These are phyloP conservation scores for Begonia peltatifolia DNA, from an alignment of 306 rosid species.

Conservation along the genomic window DNA sequence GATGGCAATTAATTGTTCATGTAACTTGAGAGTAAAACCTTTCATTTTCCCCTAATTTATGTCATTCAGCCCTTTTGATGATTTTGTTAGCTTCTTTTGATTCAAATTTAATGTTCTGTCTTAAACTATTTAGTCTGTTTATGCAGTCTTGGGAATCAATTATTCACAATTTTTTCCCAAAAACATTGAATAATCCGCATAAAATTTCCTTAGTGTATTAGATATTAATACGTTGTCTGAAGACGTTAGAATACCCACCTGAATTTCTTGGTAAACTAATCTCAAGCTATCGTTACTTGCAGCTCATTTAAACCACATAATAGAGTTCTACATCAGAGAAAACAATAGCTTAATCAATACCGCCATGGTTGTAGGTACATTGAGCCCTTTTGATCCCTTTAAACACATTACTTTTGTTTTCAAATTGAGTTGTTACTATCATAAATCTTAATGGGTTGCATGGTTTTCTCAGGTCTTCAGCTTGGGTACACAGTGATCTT, in stretches of 20 bases:
- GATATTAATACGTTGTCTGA: neutral
- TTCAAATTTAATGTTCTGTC: too few species aligned
- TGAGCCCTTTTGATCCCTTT: neutral
- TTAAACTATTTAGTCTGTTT: too few species aligned
- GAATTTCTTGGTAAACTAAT: constrained; percentile 6
- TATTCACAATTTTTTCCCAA: neutral
- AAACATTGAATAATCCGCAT: neutral
- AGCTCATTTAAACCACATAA: constrained; percentile 90
- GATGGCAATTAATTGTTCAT: too few species aligned
- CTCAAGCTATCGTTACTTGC: constrained; percentile 20
- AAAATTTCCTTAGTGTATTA: neutral
- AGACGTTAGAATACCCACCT: constrained; percentile 3
- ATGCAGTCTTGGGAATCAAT: too few species aligned
- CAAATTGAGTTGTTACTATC: neutral
- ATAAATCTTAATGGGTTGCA: too few species aligned
- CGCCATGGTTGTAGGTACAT: constrained; percentile 44
- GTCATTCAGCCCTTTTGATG: too few species aligned
- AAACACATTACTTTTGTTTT: neutral
- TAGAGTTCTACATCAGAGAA: constrained; percentile 60
- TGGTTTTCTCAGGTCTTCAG: constrained; percentile 58
- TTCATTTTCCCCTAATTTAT: too few species aligned
- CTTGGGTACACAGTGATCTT: constrained; percentile 85
- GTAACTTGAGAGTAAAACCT: too few species aligned
- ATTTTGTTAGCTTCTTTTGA: too few species aligned
- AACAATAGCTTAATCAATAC: constrained; percentile 54